These are phyloP conservation scores for Liriodendron chinense DNA, from an alignment of 164 flowering plant genomes.

Conservation along the genomic window DNA sequence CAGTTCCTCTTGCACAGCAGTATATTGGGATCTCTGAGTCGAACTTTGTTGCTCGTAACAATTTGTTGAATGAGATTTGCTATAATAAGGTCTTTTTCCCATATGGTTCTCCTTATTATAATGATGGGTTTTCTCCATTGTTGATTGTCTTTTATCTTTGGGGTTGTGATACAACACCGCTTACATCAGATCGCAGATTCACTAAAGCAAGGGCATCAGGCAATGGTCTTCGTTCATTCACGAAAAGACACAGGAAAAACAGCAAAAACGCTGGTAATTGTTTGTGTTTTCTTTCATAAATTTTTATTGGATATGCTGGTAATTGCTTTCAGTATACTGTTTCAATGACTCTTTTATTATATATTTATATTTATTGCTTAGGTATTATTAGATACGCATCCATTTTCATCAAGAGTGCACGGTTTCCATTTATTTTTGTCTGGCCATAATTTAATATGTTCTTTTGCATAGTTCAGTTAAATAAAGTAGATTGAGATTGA, in stretches of 20 bases:
- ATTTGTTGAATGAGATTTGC: conserved; percentile 79
- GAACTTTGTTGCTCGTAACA: conserved; percentile 75
- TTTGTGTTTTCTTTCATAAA: neutral
- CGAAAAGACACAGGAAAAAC: conserved; percentile 97
- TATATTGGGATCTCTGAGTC: conserved; percentile 95
- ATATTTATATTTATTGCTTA: too few species aligned
- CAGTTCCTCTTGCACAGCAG: conserved; percentile 97
- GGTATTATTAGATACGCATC: too few species aligned
- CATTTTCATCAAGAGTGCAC: too few species aligned
- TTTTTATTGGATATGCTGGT: neutral
- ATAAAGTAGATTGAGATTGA: too few species aligned
- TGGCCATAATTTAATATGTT: too few species aligned
- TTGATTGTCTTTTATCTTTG: neutral
- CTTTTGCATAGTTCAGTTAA: too few species aligned
- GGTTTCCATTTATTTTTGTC: too few species aligned
- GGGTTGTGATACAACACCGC: neutral
- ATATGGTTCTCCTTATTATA: conserved; percentile 5
- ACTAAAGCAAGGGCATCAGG: conserved; percentile 84
- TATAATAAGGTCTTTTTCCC: conserved; percentile 64
- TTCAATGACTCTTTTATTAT: too few species aligned
- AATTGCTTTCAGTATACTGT: too few species aligned
- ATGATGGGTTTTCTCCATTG: neutral
- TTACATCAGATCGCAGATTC: conserved; percentile 79
- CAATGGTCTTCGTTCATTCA: conserved; percentile 97
- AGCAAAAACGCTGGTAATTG: conserved; percentile 74